These are phyloP conservation scores for Lactarius sanguifluus DNA, from an alignment of 768 basidiomycete genomes.

Conservation along the genomic window DNA sequence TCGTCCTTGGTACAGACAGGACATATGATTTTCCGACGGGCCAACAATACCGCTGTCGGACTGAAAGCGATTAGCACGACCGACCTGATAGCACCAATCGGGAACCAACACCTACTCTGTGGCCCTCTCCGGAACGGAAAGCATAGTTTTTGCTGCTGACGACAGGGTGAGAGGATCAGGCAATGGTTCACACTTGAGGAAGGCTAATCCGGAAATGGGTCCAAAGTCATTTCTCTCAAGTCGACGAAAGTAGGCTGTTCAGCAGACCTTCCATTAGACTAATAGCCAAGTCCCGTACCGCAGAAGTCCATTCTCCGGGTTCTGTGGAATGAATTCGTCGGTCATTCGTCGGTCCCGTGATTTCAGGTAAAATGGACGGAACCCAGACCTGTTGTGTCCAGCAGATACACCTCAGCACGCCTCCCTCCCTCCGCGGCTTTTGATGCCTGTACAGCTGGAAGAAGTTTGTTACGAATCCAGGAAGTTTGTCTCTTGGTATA, in stretches of 20 bases:
- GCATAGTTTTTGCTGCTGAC: slow-evolving; percentile 50
- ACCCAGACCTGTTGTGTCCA: slow-evolving; percentile 64
- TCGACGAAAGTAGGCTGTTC: neutral
- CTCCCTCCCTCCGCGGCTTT: slow-evolving; percentile 37
- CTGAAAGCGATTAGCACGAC: slow-evolving; percentile 40
- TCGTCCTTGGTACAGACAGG: slow-evolving; percentile 58
- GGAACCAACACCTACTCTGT: slow-evolving; percentile 42
- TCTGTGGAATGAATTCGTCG: neutral
- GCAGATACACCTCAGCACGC: slow-evolving; percentile 52
- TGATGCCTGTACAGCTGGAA: slow-evolving; percentile 64
- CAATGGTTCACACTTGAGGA: slow-evolving; percentile 38
- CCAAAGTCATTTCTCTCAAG: neutral
- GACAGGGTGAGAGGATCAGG: slow-evolving; percentile 62
- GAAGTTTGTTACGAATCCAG: slow-evolving; percentile 89
- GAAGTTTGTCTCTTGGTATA: slow-evolving; percentile 90
- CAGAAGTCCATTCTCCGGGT: slow-evolving; percentile 47
- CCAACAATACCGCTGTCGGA: slow-evolving; percentile 53
- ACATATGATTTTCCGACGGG: slow-evolving; percentile 60
- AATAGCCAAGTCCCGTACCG: slow-evolving; percentile 54
- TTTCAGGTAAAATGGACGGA: slow-evolving; percentile 12
- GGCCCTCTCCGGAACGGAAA: slow-evolving; percentile 45
- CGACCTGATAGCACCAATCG: neutral
- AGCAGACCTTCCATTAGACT: slow-evolving; percentile 49
- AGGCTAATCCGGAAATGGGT: slow-evolving; percentile 6
- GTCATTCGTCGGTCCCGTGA: slow-evolving; percentile 47